These are phyloP conservation scores for Pleurotus ostreatus DNA, from an alignment of 768 basidiomycete species.

Conservation along the genomic window DNA sequence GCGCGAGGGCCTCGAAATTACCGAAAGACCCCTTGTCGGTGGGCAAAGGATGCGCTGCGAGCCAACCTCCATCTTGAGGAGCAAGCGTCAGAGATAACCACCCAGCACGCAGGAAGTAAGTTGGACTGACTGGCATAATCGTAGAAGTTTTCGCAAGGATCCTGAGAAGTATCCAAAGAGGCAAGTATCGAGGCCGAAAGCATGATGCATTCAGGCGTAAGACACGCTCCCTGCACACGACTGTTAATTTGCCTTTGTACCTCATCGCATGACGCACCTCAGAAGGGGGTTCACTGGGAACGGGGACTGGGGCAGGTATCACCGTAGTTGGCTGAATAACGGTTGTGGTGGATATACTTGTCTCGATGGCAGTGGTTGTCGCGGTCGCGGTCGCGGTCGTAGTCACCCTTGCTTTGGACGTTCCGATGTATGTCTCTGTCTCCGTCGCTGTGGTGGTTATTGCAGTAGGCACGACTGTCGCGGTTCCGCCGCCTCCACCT, in stretches of 20 bases:
- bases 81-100: not conserved
- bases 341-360: slow-evolving; percentile 29
- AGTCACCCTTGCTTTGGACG: slow-evolving; percentile 30
- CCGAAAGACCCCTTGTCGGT: slow-evolving; percentile 76
- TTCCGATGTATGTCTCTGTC: slow-evolving; percentile 9
- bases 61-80: slow-evolving; percentile 80
- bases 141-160: slow-evolving; percentile 97
- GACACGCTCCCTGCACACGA: slow-evolving; percentile 54
- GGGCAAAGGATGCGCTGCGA: slow-evolving; percentile 77
- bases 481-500: slow-evolving; percentile 13
- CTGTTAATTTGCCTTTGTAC: slow-evolving; percentile 1
- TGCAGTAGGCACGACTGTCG: slow-evolving; percentile 23
- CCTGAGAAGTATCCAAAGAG: slow-evolving; percentile 72
- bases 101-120: not conserved
- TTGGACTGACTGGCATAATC: slow-evolving; percentile 69
- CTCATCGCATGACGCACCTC: slow-evolving; percentile 9
- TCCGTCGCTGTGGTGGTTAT: slow-evolving; percentile 37
- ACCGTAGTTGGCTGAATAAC: slow-evolving; percentile 37
- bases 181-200: slow-evolving; percentile 81
- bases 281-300: slow-evolving; percentile 24
- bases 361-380: slow-evolving; percentile 14
- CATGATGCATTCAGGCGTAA: slow-evolving; percentile 75
- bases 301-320: slow-evolving; percentile 30
- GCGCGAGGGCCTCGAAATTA: slow-evolving; percentile 65
- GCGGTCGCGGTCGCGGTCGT: slow-evolving; percentile 22